Evolutionary conservation across 257 asterid genomes (phyloP), one percentile per base, ranked within the genome.

Genomic region (Solanum megistacrolobum): DNA sequence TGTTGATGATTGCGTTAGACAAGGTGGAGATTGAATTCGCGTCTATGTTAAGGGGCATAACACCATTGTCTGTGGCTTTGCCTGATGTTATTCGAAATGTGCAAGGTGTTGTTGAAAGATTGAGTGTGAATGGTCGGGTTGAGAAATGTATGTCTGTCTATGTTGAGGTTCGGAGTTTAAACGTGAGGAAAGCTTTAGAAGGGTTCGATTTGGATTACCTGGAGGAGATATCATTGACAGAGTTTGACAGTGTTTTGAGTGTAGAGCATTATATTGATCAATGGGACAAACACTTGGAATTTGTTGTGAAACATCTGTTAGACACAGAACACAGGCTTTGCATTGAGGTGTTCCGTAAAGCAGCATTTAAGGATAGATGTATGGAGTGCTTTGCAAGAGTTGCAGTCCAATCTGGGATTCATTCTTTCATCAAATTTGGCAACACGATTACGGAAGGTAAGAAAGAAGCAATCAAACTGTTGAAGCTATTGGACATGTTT

Each of bases 401-500:
- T 60, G 96, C 95, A 46, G 58, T 88, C 34, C 90, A 88, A 39
- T 93, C 96, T 13, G 98, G 99, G 68, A 93, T 96, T 87, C 87
- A 58, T 1, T 88, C 92, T 7, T 93, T 96, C 83, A 85, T 96
- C 39, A 84, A 89, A 35, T 97, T 95, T 25, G 98, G 98, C 3
- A 86, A 87, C 88, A 83, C 84, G 12, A 87, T 97, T 71, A 87
- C 95, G 12, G 86, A 58, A 43, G 93, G 96, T 87, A 96, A 95
- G 94, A 96, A 94, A 72, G 98, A 97, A 87, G 98, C 98, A 69
- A 83, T 94, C 87, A 97, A 96, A 93, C 92, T 97, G 23, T 89
- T 96, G 92, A 93, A 89, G 88, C 88, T 97, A 83, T 89, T 97
- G 90, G 92, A 93, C 74, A 89, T 97, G 60, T 97, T 96, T 68